Conservation (phyloP, 2,329 filamentous ascomycete genomes). For the Daldinia sp. region DNA sequence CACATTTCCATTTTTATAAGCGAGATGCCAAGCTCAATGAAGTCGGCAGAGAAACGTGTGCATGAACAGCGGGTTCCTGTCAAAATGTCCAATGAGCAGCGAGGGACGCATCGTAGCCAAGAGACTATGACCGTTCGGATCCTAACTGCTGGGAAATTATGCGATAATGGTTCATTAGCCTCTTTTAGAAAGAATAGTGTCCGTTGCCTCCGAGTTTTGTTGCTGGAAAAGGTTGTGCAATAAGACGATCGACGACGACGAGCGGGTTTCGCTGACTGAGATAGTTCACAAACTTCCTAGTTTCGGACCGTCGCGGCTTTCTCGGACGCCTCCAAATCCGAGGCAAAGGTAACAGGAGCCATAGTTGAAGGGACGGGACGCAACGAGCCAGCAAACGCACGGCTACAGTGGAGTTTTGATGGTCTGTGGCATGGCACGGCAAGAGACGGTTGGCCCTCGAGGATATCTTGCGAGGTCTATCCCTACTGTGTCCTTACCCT, state of each 20-base stretch:
- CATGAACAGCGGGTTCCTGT: slow-evolving; percentile 31
- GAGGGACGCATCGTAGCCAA: slow-evolving; percentile 28
- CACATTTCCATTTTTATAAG: slow-evolving; percentile 37
- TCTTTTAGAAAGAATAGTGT: slow-evolving; percentile 15
- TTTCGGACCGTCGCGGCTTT: slow-evolving; percentile 8
- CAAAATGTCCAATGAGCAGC: slow-evolving; percentile 32
- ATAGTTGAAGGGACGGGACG: slow-evolving; percentile 32
- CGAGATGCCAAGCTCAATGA: slow-evolving; percentile 34
- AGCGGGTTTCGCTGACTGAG: slow-evolving; percentile 17
- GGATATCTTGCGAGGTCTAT: slow-evolving; percentile 21
- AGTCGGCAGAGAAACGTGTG: slow-evolving; percentile 33
- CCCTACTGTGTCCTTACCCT: slow-evolving; percentile 22
- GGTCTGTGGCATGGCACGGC: slow-evolving; percentile 26
- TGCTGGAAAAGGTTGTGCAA: slow-evolving; percentile 12
- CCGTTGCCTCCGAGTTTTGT: slow-evolving; percentile 21
- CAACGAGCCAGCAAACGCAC: slow-evolving; percentile 25
- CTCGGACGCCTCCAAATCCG: slow-evolving; percentile 21
- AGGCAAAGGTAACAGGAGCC: slow-evolving; percentile 19
- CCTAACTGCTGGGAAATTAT: slow-evolving; percentile 36
- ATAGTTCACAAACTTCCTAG: slow-evolving; percentile 2
- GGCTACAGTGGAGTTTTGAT: slow-evolving; percentile 27
- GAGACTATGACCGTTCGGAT: slow-evolving; percentile 28
- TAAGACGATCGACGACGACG: slow-evolving; percentile 21
- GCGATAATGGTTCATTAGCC: slow-evolving; percentile 24
- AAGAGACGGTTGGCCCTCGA: slow-evolving; percentile 23